phyloP scores from a whole-genome alignment of 352 stramenopile species.

The Globisporangium acanthophoron region DNA sequence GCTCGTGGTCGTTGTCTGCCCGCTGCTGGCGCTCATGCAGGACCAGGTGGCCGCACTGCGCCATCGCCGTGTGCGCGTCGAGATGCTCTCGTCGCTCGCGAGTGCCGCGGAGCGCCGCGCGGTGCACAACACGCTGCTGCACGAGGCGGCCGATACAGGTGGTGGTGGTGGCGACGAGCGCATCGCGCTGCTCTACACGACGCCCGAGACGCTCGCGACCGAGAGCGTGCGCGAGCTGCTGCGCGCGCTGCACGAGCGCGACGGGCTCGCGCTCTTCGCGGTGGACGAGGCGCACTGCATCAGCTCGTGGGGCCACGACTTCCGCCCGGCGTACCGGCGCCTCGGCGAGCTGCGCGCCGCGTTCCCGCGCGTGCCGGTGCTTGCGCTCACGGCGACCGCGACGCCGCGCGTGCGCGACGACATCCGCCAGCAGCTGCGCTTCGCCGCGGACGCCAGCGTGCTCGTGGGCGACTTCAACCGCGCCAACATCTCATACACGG shows the following conservation, averaged over 20 bases:
- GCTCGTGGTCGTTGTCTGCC: constrained; percentile 85
- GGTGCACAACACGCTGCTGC: constrained; percentile 25
- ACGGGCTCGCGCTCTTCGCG: constrained; percentile 46
- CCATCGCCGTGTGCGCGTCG: constrained; percentile 31
- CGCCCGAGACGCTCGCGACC: constrained; percentile 74
- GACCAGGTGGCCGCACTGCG: constrained; percentile 79
- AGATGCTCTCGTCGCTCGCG: constrained; percentile 55
- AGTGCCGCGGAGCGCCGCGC: constrained; percentile 17
- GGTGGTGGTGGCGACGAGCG: constrained; percentile 1
- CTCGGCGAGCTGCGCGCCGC: constrained; percentile 30
- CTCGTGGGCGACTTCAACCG: constrained; percentile 57
- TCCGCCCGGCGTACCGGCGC: constrained; percentile 65
- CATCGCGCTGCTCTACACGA: constrained; percentile 83
- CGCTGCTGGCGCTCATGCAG: constrained; percentile 86
- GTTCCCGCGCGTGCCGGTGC: constrained; percentile 42
- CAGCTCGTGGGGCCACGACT: constrained; percentile 79
- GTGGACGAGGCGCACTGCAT: constrained; percentile 93
- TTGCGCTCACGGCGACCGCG: constrained; percentile 90
- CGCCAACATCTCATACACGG: constrained; percentile 49
- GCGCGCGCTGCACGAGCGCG: constrained; percentile 16
- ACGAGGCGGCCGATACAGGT: constrained; percentile 7
- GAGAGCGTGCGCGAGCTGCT: constrained; percentile 45
- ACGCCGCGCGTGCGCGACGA: constrained; percentile 56
- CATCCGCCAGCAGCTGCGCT: constrained; percentile 38
- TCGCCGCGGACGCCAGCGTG: constrained; percentile 27